Evolutionary conservation across 2,329 filamentous ascomycete genomes (phyloP), one percentile per base, ranked within the genome.

Genomic region (Cladosporium sp.): DNA sequence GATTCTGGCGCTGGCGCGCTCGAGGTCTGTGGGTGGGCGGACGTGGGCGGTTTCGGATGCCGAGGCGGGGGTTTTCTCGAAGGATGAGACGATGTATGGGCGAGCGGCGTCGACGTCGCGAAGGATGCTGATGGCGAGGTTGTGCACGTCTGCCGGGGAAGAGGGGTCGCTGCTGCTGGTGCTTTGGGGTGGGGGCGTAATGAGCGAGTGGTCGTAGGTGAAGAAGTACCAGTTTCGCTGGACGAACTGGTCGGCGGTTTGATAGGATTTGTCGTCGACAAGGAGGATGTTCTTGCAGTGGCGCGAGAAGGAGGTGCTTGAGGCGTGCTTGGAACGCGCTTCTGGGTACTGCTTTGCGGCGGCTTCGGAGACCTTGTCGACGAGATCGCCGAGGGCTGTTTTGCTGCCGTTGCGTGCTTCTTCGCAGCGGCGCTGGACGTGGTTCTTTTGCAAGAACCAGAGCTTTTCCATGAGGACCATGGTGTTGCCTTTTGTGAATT

Each of bases 401-500:
- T 72, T 79, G 78, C 66, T 60, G 6, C 70, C 67, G 28, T 75
- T 70, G 50, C 84, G 83, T 68, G 81, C 80, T 26, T 74, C 75
- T 52, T 80, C 72, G 44, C 82, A 81, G 61, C 80, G 81, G 6
- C 79, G 78, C 46, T 81, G 78, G n/a, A 84, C 84, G 74, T 94
- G 91, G 56, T 86, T 84, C 71, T 86, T 87, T 73, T 97, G 92
- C 58, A 98, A 85, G 76, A 89, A 92, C 71, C 87, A 85, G 18
- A 98, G 84, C 75, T 98, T 99, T 58, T 88, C 87, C 60, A 89
- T 85, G 23, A 90, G 88, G 21, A 97, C 91, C 16, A 90, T 89
- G 7, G 93, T 92, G 76, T 97, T 93, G 11, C 94, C 94, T 72
- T 90, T 91, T 3, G 93, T 98, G 79, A 97, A 96, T 74, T 92